phyloP scores from a whole-genome alignment of 805 yeast species.

The Saccharomycopsis oosterbeekiorum region DNA sequence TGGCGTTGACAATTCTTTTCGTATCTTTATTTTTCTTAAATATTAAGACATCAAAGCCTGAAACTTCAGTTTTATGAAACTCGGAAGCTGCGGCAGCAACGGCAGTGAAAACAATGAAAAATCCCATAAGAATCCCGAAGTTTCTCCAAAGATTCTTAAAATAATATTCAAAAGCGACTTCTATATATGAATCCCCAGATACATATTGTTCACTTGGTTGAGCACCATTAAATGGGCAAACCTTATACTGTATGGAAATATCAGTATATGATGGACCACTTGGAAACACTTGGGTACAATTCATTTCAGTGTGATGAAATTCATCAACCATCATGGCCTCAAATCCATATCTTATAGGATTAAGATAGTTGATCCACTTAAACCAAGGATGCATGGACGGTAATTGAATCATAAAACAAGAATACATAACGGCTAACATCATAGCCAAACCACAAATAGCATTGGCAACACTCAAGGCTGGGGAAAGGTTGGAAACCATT shows the following conservation, averaged over 20 bases:
- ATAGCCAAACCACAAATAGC: slow-evolving; percentile 47
- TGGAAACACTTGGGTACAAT: slow-evolving; percentile 51
- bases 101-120: slow-evolving; percentile 26
- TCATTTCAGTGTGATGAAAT: slow-evolving; percentile 45
- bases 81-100: slow-evolving; percentile 22
- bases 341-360: slow-evolving; percentile 49
- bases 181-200: slow-evolving; percentile 50
- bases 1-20: slow-evolving; percentile 4
- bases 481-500: slow-evolving; percentile 40
- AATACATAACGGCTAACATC: slow-evolving; percentile 42
- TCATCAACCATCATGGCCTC: slow-evolving; percentile 61
- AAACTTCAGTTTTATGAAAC: slow-evolving; percentile 15
- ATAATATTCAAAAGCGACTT: slow-evolving; percentile 37
- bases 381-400: slow-evolving; percentile 63
- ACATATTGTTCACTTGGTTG: slow-evolving; percentile 42
- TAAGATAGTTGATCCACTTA: slow-evolving; percentile 50
- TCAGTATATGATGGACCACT: slow-evolving; percentile 43
- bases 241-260: slow-evolving; percentile 30
- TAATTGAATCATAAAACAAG: slow-evolving; percentile 57
- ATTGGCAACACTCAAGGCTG: slow-evolving; percentile 47
- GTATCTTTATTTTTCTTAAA: slow-evolving; percentile 15
- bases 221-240: slow-evolving; percentile 58
- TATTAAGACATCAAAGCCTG: slow-evolving; percentile 22
- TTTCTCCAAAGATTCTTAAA: slow-evolving; percentile 71
- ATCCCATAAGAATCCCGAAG: slow-evolving; percentile 55